Conservation (phyloP, 352 stramenopile species). For the Plasmopara muralis region DNA sequence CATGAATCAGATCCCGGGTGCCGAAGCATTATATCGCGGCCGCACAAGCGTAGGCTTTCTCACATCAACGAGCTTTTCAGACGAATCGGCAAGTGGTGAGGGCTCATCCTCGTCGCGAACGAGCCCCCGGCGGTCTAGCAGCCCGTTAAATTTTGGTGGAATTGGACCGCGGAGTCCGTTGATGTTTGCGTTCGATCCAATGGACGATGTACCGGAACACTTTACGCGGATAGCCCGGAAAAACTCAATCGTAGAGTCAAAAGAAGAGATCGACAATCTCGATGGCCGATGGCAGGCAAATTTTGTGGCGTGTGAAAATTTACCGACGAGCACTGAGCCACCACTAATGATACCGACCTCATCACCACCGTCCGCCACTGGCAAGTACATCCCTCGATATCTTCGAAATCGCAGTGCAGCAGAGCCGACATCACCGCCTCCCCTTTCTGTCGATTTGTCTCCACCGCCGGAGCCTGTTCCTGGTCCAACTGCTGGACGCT, state of each 20-base stretch:
- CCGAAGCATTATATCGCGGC: slow-evolving; percentile 51
- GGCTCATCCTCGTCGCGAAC: slow-evolving; percentile 29
- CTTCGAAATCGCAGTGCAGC: slow-evolving; percentile 57
- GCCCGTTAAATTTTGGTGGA: slow-evolving; percentile 41
- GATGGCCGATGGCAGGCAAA: slow-evolving; percentile 25
- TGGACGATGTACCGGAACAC: slow-evolving; percentile 51
- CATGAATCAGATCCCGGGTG: slow-evolving; percentile 31
- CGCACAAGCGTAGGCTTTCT: slow-evolving; percentile 36
- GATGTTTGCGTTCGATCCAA: slow-evolving; percentile 73
- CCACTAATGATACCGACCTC: slow-evolving; percentile 44
- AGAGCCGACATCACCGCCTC: slow-evolving; percentile 31
- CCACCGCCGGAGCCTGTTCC: slow-evolving; percentile 34
- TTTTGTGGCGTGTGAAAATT: slow-evolving; percentile 8
- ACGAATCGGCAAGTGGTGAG: slow-evolving; percentile 44
- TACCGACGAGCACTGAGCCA: slow-evolving; percentile 14
- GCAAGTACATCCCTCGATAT: slow-evolving; percentile 73
- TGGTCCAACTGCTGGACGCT: slow-evolving; percentile 34
- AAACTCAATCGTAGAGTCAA: slow-evolving; percentile 14
- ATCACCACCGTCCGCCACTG: slow-evolving; percentile 45
- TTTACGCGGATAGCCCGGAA: slow-evolving; percentile 14
- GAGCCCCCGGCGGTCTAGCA: slow-evolving; percentile 51
- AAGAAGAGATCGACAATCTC: slow-evolving; percentile 24
- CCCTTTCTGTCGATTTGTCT: slow-evolving; percentile 26
- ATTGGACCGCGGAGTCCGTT: slow-evolving; percentile 66
- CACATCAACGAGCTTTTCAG: slow-evolving; percentile 46